Base-by-base conservation (phyloP, 2,329 filamentous ascomycete genomes). In the Neospermospora avenae region DNA sequence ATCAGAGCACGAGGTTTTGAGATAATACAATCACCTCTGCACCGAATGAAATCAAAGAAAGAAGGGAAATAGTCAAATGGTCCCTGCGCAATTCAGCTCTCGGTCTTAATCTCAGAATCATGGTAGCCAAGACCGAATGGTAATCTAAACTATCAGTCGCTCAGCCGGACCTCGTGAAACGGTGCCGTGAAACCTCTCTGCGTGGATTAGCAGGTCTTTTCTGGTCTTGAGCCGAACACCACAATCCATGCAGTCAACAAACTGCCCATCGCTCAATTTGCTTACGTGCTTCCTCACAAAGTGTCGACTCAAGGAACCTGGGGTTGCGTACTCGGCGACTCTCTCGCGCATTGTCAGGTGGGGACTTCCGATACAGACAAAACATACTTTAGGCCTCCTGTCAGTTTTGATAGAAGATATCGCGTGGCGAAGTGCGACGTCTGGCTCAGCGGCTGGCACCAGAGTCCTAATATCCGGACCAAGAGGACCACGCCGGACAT, bases 1-100 rank as follows among this genome's bases (percentile, higher is more conserved):
- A 48, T 14, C 18, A 44, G 45, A 56, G 54, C 42, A 48, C 25
- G 41, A 42, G 54, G 48, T 48, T 7, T 56, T 37, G 42, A 48
- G 31, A 39, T n/a, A 28, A 48, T 35, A n/a, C 54, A 35, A n/a
- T n/a, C 31, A 56, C 24, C 42, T 51, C 35, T 51, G 46, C 25
- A 28, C 46, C 25, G n/a, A 35, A 1, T 35, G 46, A 51, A 16
- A 51, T 51, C 46, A 51, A 51, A 51, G 35, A 13, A 39, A 39
- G 14, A 39, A 51, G 20, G 18, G 13, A 35, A 51, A 31, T 25
- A 51, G 46, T 25, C 46, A 51, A 34, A 51, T 25, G 31, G 22
- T 51, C n/a, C 4, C 46, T 51, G 24, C 31, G 28, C 45, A 24
- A 28, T 48, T 25, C 25, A 48, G 25, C 45, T 48, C 45, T 49